Base-by-base conservation (phyloP, 139 green algal genomes). In the Chlorella sp. region DNA sequence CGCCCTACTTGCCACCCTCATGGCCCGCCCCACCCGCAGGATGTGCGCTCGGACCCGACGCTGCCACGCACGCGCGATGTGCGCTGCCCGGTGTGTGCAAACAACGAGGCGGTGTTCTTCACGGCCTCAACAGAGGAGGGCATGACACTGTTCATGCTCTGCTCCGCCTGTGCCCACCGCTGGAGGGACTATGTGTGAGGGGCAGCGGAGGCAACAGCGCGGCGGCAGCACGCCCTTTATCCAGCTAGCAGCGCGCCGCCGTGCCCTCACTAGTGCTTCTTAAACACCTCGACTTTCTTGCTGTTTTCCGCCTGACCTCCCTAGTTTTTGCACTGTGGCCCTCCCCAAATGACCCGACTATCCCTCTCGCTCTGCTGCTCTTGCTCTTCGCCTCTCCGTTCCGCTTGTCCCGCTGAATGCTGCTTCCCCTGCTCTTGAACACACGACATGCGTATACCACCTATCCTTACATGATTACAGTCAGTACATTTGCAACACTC, bases 101-200 rank as follows among this genome's bases (percentile, higher is more conserved):
- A 98, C 89, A 96, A 98, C 64, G 97, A 99, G 91, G 96, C 96
- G 0, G 97, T 98, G 0, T 98, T 97, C 91, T 97, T 98, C 85
- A 96, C 94, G 2, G 92, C 94, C 28, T 94, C 89, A 83, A 97
- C 95, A 40, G 96, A 98, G 37, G 91, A 93, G 91, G 97, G 96
- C 83, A 98, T 98, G 96, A 98, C 96, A 2, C 90, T 98, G 30
- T 98, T 97, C 92, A 97, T 99, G 89, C 42, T 28, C 30, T 89
- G 85, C 71, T 73, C 48, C 42, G 84, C 82, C 15, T 98, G 97
- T 88, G 88, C 88, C 18, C 92, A 98, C 75, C 91, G 95, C 42
- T 98, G 96, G 96, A 90, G 95, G 18, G 96, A 98, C 81, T 95
- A 97, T 66, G 95, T 97, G 9, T 97, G 84, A 88, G 30, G 57